Base-by-base conservation (phyloP, 495 filamentous ascomycete genomes). In the Cercophora sp. region DNA sequence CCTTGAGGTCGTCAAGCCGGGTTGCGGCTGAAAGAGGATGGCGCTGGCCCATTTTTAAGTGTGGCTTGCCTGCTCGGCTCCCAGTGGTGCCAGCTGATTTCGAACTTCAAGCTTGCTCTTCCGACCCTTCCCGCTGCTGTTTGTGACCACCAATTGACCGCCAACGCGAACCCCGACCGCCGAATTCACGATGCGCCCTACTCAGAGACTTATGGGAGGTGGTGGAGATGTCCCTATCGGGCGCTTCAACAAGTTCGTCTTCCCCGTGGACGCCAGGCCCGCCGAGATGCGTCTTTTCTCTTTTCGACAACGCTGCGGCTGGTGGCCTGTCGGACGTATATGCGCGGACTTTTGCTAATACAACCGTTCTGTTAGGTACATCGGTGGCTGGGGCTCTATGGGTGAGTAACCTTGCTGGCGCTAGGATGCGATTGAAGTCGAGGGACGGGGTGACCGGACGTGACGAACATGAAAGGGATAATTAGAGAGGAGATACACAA, bases 381-480 rank as follows among this genome's bases (percentile, higher is more conserved):
- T 95, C 40, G 93, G 92, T 64, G 67, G 64, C 66, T 97, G 91
- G 92, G 92, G 92, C 61, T 75, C 76, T 63, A 71, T 96, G 52
- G 92, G 89, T 93, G 82, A 73, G 83, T 82, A 54, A 48, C 54
- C 19, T 22, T 19, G 22, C 34, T n/a, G 5, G 37, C 36, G 23
- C n/a, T 15, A 48, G 19, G 23, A 24, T 22, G 29, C 40, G 46
- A n/a, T n/a, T n/a, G n/a, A n/a, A n/a, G n/a, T n/a, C n/a, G n/a
- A n/a, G n/a, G n/a, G n/a, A n/a, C n/a, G n/a, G n/a, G n/a, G n/a
- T n/a, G n/a, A n/a, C n/a, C n/a, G n/a, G n/a, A n/a, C n/a, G n/a
- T n/a, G n/a, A n/a, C n/a, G n/a, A n/a, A n/a, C n/a, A n/a, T n/a
- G n/a, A n/a, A n/a, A n/a, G n/a, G n/a, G n/a, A n/a, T n/a, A n/a